Base-by-base conservation (phyloP, 371 early-diverging fungal genomes). In the Mortierella sp. region DNA sequence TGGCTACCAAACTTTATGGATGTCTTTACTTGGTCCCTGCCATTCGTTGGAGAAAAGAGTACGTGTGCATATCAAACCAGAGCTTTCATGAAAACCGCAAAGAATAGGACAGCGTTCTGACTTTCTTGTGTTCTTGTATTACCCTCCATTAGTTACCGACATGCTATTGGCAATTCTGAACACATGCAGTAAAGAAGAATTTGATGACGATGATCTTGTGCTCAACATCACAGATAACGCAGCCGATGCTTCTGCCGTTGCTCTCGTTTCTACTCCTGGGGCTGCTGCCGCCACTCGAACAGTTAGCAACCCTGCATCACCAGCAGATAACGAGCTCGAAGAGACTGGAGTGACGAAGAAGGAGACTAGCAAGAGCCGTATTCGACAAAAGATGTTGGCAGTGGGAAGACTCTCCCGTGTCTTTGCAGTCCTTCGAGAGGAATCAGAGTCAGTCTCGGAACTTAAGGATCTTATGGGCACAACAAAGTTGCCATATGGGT, bases 21-120 rank as follows among this genome's bases (percentile, higher is more conserved):
- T 84, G 97, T 96, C 6, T 97, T 99, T 72, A 96, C 96, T 34
- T 99, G 99, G 99, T 96, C 96, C 40, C 84, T 99, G 66, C 99
- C 99, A 0, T 99, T 99, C 89, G 97, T 99, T 23, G 96, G 97
- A 51, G 98, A 99, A 87, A 98, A 99, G 84, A 94, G 96, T 95
- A 87, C 60, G 88, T 81, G 31, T 54, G 10, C 35, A 63, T 51
- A 10, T 31, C 53, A n/a, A 32, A n/a, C 13, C 15, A n/a, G n/a
- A n/a, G n/a, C 28, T 31, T 15, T 29, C 6, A 37, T 45, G n/a
- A 19, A 7, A 17, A n/a, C 47, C 8, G 2, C 7, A 17, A 17
- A n/a, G n/a, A 17, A 19, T 47, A 3, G n/a, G n/a, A 22, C 7
- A 3, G n/a, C n/a, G 31, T 19, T 3, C 29, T 49, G 15, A 32